phyloP scores from a whole-genome alignment of 176 grass and related monocot species.

The Triticum turgidum region DNA sequence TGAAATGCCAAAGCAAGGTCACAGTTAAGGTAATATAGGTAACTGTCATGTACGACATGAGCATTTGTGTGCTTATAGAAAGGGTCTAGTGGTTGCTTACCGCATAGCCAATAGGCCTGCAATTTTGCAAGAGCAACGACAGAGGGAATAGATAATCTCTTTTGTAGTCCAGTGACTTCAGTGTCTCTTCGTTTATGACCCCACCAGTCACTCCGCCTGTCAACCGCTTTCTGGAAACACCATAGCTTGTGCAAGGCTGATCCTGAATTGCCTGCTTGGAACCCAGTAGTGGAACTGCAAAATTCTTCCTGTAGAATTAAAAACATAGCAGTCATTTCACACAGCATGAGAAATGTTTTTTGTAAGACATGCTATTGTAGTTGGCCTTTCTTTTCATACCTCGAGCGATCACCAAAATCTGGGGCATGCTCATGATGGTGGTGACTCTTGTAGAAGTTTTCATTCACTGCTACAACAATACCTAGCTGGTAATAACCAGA shows the following conservation, averaged over 20 bases:
- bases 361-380: slow-evolving; percentile 1
- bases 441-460: slow-evolving; percentile 72
- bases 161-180: slow-evolving; percentile 70
- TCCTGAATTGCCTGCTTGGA: slow-evolving; percentile 54
- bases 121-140: slow-evolving; percentile 81
- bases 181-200: slow-evolving; percentile 81
- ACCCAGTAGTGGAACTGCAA: slow-evolving; percentile 29
- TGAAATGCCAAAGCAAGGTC: slow-evolving; percentile 61
- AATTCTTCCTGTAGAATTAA: slow-evolving; percentile 60
- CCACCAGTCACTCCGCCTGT: slow-evolving; percentile 92
- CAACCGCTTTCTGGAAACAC: slow-evolving; percentile 65
- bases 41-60: neutral
- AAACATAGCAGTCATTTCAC: neutral
- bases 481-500: slow-evolving; percentile 98
- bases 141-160: slow-evolving; percentile 83
- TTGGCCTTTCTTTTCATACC: slow-evolving; percentile 33
- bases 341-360: neutral
- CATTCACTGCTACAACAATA: slow-evolving; percentile 75
- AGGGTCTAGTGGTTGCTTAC: slow-evolving; percentile 58
- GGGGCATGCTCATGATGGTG: slow-evolving; percentile 45
- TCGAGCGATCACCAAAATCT: slow-evolving; percentile 53
- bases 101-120: slow-evolving; percentile 71
- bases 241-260: slow-evolving; percentile 55
- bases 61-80: neutral
- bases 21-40: neutral